phyloP scores from a whole-genome alignment of 371 early-diverging fungal species.

The Dichotomocladium elegans region DNA sequence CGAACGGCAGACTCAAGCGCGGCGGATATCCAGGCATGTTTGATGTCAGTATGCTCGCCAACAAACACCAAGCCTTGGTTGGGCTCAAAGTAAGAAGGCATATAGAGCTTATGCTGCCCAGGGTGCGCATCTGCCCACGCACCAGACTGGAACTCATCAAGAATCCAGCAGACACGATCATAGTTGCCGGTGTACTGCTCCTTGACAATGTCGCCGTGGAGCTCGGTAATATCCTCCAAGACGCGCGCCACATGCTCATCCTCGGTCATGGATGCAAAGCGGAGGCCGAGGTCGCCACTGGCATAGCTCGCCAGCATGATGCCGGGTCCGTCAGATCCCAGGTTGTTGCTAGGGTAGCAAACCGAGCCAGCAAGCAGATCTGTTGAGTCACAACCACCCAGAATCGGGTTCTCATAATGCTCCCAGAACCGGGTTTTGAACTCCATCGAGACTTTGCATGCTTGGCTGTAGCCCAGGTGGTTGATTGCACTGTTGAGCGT shows the following conservation, averaged over 20 bases:
- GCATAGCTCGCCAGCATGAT: constrained; percentile 31
- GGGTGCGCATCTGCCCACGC: constrained; percentile 19
- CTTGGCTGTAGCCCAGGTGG: constrained; percentile 18
- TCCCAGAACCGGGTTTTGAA: constrained; percentile 35
- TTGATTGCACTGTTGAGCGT: constrained; percentile 19
- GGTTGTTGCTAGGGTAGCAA: constrained; percentile 28
- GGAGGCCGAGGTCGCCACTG: constrained; percentile 20
- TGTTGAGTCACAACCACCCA: constrained; percentile 28
- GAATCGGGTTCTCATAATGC: constrained; percentile 24
- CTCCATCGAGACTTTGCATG: constrained; percentile 27
- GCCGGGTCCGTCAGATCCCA: constrained; percentile 22
- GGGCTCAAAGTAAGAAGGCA: constrained; percentile 29
- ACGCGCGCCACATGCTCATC: constrained; percentile 26
- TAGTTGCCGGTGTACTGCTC: constrained; percentile 31
- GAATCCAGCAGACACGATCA: constrained; percentile 23
- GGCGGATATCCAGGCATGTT: constrained; percentile 30
- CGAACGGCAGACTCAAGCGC: constrained; percentile 28
- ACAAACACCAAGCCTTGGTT: constrained; percentile 25
- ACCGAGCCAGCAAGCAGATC: constrained; percentile 18
- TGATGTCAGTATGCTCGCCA: constrained; percentile 33
- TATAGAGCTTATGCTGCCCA: constrained; percentile 30
- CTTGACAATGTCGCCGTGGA: constrained; percentile 27
- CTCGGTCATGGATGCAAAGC: constrained; percentile 29
- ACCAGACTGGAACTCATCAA: constrained; percentile 24
- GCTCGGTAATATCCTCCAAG: constrained; percentile 24